These are phyloP conservation scores for Pyrenophora tritici-repentis DNA, from an alignment of 2,329 filamentous ascomycete genomes.

Conservation along the genomic window DNA sequence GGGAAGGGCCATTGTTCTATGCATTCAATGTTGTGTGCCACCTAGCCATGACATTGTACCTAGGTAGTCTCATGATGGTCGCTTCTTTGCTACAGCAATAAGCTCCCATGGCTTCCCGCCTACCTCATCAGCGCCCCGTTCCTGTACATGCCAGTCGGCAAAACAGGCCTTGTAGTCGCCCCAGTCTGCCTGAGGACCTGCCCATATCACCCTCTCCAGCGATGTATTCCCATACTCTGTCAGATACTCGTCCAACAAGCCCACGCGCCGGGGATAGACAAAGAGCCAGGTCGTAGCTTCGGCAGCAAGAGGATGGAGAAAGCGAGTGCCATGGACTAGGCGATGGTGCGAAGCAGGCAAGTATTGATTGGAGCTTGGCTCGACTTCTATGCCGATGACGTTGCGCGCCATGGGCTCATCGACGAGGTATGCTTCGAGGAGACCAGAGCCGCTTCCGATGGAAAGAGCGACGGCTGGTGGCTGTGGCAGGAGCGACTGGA, in stretches of 20 bases:
- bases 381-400: conserved; percentile 57
- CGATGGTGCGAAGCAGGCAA: conserved; percentile 50
- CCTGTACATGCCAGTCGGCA: conserved; percentile 23
- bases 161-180: conserved; percentile 40
- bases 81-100: conserved; percentile 30
- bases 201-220: conserved; percentile 49
- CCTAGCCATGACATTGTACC: too few species aligned
- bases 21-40: too few species aligned
- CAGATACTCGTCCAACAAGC: conserved; percentile 53
- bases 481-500: conserved; percentile 31
- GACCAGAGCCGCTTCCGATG: conserved; percentile 58
- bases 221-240: conserved; percentile 32
- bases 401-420: conserved; percentile 23
- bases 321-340: conserved; percentile 53
- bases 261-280: conserved; percentile 58
- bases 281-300: conserved; percentile 57
- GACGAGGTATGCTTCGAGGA: conserved; percentile 54
- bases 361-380: conserved; percentile 52
- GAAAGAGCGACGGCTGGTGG: conserved; percentile 43
- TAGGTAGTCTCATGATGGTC: neutral
- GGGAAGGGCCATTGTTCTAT: too few species aligned
- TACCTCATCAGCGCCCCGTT: conserved; percentile 28
- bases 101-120: conserved; percentile 44
- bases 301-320: conserved; percentile 49
- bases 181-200: conserved; percentile 53